Conservation (phyloP, 2,329 filamentous ascomycete genomes). For the Colletotrichum somersetense region DNA sequence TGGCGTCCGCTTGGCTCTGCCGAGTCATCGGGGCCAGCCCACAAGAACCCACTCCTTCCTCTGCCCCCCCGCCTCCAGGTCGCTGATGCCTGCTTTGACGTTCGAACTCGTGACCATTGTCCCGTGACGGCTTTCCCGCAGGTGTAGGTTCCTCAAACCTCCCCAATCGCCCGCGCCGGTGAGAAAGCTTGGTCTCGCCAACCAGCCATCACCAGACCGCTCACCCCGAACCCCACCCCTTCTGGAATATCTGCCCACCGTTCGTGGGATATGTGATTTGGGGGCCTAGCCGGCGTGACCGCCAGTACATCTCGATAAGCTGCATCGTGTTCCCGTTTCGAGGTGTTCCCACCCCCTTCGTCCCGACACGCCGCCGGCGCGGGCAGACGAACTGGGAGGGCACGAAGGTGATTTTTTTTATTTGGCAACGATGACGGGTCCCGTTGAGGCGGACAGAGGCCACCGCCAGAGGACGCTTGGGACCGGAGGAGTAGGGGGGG, state of each 20-base stretch:
- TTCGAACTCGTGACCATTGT: background rate
- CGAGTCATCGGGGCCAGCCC: background rate
- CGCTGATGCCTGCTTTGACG: background rate
- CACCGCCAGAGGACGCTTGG: background rate
- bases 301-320: background rate
- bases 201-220: background rate
- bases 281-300: background rate
- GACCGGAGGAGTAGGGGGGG: background rate
- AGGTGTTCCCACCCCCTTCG: background rate
- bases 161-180: background rate
- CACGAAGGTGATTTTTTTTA: background rate
- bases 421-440: background rate
- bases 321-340: background rate
- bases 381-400: background rate
- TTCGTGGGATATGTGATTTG: slow-evolving; percentile 1
- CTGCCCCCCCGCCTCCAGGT: background rate
- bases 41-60: background rate
- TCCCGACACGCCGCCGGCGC: background rate
- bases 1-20: background rate
- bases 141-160: background rate
- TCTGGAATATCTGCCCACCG: background rate
- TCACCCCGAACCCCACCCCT: too few species aligned
- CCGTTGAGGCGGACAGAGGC: background rate
- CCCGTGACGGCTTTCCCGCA: background rate
- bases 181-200: background rate